Evolutionary conservation across 306 rosid species (phyloP).

Genomic region (Acacia confusa): DNA sequence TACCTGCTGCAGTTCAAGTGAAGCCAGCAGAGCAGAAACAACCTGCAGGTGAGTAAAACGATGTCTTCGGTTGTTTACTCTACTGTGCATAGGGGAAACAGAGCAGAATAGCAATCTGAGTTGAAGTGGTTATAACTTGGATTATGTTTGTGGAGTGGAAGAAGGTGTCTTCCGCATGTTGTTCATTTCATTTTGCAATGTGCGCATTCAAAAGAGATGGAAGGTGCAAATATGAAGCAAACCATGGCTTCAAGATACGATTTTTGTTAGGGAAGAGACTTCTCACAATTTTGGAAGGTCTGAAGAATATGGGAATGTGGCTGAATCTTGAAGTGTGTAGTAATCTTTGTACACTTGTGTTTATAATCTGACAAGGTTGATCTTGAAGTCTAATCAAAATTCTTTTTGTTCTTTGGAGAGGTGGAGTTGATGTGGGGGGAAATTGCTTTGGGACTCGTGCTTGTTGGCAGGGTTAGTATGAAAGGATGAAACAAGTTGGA

Average conservation of each 20-base stretch:
- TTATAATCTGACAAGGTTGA: slow-evolving; percentile 67
- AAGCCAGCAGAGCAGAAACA: slow-evolving; percentile 94
- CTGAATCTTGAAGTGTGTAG: slow-evolving; percentile 39
- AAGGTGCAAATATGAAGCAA: slow-evolving; percentile 24
- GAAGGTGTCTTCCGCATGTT: slow-evolving; percentile 14
- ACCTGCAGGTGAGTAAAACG: slow-evolving; percentile 86
- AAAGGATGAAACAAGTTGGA: slow-evolving; percentile 19
- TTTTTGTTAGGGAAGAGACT: slow-evolving; percentile 13
- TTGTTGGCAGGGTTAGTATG: slow-evolving; percentile 2
- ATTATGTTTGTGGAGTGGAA: not conserved
- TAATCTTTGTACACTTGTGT: slow-evolving; percentile 51
- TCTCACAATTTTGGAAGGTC: slow-evolving; percentile 58
- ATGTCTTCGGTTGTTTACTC: not conserved
- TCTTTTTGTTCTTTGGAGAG: slow-evolving; percentile 58
- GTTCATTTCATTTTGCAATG: slow-evolving; percentile 17
- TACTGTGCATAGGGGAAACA: not conserved
- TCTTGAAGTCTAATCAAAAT: slow-evolving; percentile 49
- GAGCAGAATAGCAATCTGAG: not conserved
- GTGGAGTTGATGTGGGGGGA: slow-evolving; percentile 34
- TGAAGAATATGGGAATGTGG: slow-evolving; percentile 33
- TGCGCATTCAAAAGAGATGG: slow-evolving; percentile 35
- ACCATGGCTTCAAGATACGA: not conserved
- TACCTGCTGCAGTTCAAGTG: slow-evolving; percentile 68
- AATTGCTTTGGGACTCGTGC: not conserved
- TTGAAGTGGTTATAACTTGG: not conserved